Evolutionary conservation across 306 rosid species (phyloP).

Genomic region (Glycine latifolia): DNA sequence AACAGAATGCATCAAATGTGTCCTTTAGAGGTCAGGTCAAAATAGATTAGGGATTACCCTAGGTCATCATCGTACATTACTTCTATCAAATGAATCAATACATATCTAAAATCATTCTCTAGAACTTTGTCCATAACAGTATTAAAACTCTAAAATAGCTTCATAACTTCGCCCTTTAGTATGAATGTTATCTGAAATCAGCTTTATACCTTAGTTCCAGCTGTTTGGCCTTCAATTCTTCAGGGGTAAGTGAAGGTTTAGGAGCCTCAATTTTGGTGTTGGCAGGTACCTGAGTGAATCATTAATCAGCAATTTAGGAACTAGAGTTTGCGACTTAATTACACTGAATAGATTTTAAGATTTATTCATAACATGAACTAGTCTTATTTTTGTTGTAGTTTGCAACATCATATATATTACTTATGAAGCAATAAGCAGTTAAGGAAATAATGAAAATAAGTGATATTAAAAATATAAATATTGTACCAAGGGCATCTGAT

Average conservation of each 20-base stretch:
- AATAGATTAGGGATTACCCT: neutral
- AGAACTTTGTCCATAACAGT: neutral
- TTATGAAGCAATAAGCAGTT: constrained; percentile 7
- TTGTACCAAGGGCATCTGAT: constrained; percentile 88
- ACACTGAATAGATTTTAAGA: constrained; percentile 22
- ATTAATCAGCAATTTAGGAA: constrained; percentile 40
- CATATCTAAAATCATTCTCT: constrained; percentile 20
- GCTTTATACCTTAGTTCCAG: constrained; percentile 86
- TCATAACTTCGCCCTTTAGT: neutral
- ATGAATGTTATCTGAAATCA: constrained; percentile 23
- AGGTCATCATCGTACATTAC: neutral
- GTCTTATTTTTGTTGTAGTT: neutral
- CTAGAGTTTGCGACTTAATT: constrained; percentile 44
- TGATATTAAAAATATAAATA: constrained; percentile 19
- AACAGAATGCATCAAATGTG: neutral
- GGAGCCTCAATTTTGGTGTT: constrained; percentile 74
- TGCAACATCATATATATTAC: constrained; percentile 26
- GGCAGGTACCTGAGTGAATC: constrained; percentile 71
- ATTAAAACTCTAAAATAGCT: constrained; percentile 29
- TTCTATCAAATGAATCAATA: constrained; percentile 23
- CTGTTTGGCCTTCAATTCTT: constrained; percentile 80
- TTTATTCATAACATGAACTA: constrained; percentile 29
- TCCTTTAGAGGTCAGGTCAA: constrained; percentile 18
- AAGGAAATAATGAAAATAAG: constrained; percentile 9
- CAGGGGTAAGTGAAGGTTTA: constrained; percentile 91